These are phyloP conservation scores for Dactylellina parvicollis DNA, from an alignment of 2,329 filamentous ascomycete genomes.

Conservation along the genomic window DNA sequence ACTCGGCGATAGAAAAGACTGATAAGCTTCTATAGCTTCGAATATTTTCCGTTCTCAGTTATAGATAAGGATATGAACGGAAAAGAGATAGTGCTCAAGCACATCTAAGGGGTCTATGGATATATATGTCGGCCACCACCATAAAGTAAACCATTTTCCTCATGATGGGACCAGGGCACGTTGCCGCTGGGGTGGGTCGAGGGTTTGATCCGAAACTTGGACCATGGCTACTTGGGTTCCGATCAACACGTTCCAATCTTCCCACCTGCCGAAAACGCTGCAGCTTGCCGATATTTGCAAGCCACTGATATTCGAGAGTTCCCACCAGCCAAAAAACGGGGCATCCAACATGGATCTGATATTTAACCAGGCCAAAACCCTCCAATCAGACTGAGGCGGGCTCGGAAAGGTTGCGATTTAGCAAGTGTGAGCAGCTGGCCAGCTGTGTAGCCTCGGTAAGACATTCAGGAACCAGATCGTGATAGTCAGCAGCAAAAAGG, in stretches of 20 bases:
- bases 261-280: conserved; percentile 23
- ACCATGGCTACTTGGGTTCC: conserved; percentile 2
- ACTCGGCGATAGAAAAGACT: neutral
- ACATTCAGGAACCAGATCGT: conserved; percentile 26
- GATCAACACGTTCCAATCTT: conserved; percentile 29
- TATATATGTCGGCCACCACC: neutral
- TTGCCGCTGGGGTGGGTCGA: conserved; percentile 16
- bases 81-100: too few relatives aligned
- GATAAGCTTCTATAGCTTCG: neutral
- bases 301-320: conserved; percentile 14
- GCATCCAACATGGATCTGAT: conserved; percentile 8
- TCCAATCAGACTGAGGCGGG: conserved; percentile 18
- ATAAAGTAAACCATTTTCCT: too few relatives aligned
- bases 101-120: too few relatives aligned
- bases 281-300: conserved; percentile 1
- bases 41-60: too few relatives aligned
- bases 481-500: conserved; percentile 27
- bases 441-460: conserved; percentile 28
- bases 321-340: conserved; percentile 23
- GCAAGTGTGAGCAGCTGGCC: conserved; percentile 38
- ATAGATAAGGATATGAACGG: too few relatives aligned
- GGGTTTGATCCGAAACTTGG: conserved; percentile 30
- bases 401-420: conserved; percentile 20
- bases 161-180: too few relatives aligned
- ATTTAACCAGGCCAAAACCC: conserved; percentile 20